Evolutionary conservation across 208 protist genomes (phyloP), one percentile per base, ranked within the genome.

Genomic region (Leishmania turanica): DNA sequence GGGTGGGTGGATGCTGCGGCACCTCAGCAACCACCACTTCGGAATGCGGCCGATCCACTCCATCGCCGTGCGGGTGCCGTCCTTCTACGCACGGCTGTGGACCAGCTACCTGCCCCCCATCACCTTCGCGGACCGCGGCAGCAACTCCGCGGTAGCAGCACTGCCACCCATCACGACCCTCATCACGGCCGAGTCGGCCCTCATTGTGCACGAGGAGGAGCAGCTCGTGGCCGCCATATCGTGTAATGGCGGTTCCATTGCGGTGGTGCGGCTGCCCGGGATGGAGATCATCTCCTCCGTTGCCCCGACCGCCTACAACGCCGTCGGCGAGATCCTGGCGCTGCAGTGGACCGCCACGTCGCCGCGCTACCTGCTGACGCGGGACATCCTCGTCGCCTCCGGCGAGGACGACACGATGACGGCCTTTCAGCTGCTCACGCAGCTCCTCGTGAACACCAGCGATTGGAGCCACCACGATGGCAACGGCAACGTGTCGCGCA

Each of bases 401-500:
- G 92, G 86, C 53, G 92, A 96, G 75, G 94, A 97, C 80, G 94
- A 97, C 85, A 90, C 87, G 8, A 88, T 97, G 62, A 93, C 90
- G 19, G 81, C 88, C 70, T 97, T 95, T 72, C 91, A 91, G 69
- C 78, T 96, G 53, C 79, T 88, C 21, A 72, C 47, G 47, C 78
- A 69, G 42, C 82, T 70, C 54, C 78, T 77, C 54, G 54, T 54
- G 60, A 85, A 54, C 51, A 73, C 77, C 17, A 72, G 24, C 7
- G 82, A 74, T 11, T 78, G 62, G 17, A 76, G 31, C 62, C 78
- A 65, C 34, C 72, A 71, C 77, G 77, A 71, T 65, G 68, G 69
- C 79, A 77, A 64, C 78, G 71, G 72, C 76, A 80, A 37, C 77
- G 17, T 60, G 34, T 83, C 77, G 21, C 82, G 72, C 54, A 47